Evolutionary conservation across 225 moss, liverwort and hornwort species (phyloP).

Genomic region (Ulota crispa): DNA sequence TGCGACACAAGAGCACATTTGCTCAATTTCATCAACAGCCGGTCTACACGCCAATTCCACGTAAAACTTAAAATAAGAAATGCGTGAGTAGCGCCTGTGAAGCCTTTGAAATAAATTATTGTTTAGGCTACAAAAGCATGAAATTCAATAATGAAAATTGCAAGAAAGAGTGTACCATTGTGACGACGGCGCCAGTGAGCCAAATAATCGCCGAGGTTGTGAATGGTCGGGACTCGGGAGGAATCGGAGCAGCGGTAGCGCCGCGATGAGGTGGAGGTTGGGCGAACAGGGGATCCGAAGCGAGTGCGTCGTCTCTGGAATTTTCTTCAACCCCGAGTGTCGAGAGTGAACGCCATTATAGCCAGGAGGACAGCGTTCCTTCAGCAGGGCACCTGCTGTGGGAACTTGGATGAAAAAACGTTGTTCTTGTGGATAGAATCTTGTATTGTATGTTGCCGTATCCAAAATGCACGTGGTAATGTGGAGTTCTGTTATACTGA

Average conservation of each 20-base stretch:
- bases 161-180: conserved; percentile 16
- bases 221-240: background rate
- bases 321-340: background rate
- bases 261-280: background rate
- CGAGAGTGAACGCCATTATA: background rate
- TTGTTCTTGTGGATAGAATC: no score
- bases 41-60: background rate
- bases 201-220: background rate
- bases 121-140: conserved; percentile 13
- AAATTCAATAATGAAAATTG: background rate
- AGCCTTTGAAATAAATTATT: background rate
- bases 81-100: background rate
- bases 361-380: no score
- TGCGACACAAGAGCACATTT: background rate
- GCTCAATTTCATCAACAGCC: background rate
- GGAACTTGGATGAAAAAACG: no score
- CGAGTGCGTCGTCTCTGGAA: background rate
- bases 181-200: background rate
- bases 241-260: background rate
- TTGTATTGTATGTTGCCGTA: no score
- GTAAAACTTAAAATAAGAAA: background rate
- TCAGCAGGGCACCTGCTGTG: no score
- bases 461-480: no score
- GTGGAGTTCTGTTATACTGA: no score
- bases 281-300: no score